Conservation (phyloP, 352 stramenopile species). For the Globisporangium megalacanthum region DNA sequence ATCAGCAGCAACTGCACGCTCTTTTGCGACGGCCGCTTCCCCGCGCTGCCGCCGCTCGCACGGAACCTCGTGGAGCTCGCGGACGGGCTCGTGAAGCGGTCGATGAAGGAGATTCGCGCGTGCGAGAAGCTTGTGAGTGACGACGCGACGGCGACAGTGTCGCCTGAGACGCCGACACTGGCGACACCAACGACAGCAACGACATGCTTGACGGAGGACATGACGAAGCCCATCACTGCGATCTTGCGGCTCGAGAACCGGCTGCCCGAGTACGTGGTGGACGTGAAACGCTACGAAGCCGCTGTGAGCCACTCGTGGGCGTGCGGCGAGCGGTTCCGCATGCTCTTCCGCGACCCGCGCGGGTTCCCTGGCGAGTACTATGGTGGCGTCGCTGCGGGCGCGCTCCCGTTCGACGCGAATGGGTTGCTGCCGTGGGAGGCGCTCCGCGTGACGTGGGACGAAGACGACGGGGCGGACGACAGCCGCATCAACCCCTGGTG, state of each 20-base stretch:
- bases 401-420: conserved; percentile 48
- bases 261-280: conserved; percentile 33
- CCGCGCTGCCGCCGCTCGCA: conserved; percentile 64
- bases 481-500: conserved; percentile 84
- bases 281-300: conserved; percentile 57
- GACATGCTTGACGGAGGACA: conserved; percentile 12
- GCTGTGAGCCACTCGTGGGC: conserved; percentile 52
- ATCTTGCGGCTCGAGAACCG: conserved; percentile 80
- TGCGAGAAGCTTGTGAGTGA: conserved; percentile 34
- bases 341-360: conserved; percentile 71
- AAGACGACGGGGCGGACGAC: conserved; percentile 79
- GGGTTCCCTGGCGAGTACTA: conserved; percentile 72
- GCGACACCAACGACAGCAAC: not conserved
- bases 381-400: conserved; percentile 53
- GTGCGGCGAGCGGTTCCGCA: conserved; percentile 68
- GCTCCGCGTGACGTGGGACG: conserved; percentile 76
- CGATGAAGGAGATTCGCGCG: conserved; percentile 54
- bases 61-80: conserved; percentile 62
- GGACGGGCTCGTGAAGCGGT: conserved; percentile 63
- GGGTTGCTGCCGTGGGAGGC: conserved; percentile 78
- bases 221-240: conserved; percentile 33
- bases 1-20: conserved; percentile 75
- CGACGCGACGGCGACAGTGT: conserved; percentile 1
- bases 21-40: conserved; percentile 78
- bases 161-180: conserved; percentile 8